Percentiles rank a stretch among this genome's conserved stretches.
Conservation (phyloP, 164 flowering plant genomes). For the Litsea cubeba region DNA sequence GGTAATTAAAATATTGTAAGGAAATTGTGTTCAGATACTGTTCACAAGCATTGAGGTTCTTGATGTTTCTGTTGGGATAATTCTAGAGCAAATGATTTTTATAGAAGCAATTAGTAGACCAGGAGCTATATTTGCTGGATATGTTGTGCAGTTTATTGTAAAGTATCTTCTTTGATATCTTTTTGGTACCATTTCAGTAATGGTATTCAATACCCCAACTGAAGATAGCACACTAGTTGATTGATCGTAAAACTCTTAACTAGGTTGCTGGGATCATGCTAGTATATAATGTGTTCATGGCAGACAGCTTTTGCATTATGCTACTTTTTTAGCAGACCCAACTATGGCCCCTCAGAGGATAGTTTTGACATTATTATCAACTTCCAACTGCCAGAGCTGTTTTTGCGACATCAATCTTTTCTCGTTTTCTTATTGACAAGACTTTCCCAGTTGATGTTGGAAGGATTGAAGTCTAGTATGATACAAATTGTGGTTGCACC, state of each 20-base stretch:
- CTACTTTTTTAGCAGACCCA: constrained; percentile 90
- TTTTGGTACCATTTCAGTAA: constrained; percentile 61
- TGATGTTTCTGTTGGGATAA: constrained; percentile 98
- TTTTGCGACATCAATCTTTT: constrained; percentile 75
- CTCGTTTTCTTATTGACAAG: constrained; percentile 81
- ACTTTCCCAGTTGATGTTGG: constrained; percentile 86
- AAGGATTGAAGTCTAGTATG: constrained; percentile 88
- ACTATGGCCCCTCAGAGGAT: constrained; percentile 92
- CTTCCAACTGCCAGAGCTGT: constrained; percentile 88
- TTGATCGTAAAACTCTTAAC: constrained; percentile 12
- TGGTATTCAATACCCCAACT: constrained; percentile 57
- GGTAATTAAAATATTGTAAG: background rate
- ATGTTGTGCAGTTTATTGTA: constrained; percentile 70
- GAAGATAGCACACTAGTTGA: constrained; percentile 2
- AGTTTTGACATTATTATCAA: constrained; percentile 69
- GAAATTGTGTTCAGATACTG: constrained; percentile 57
- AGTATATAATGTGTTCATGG: constrained; percentile 88
- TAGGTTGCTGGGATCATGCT: constrained; percentile 96
- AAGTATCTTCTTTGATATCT: constrained; percentile 83
- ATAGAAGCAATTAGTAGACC: constrained; percentile 82
- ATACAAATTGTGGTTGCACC: constrained; percentile 87
- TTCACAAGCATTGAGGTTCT: constrained; percentile 92
- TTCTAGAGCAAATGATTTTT: constrained; percentile 82
- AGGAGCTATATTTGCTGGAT: constrained; percentile 70
- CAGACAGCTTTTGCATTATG: constrained; percentile 93